These are phyloP conservation scores for Diplodia scrobiculata DNA, from an alignment of 2,329 filamentous ascomycete species.

Conservation along the genomic window DNA sequence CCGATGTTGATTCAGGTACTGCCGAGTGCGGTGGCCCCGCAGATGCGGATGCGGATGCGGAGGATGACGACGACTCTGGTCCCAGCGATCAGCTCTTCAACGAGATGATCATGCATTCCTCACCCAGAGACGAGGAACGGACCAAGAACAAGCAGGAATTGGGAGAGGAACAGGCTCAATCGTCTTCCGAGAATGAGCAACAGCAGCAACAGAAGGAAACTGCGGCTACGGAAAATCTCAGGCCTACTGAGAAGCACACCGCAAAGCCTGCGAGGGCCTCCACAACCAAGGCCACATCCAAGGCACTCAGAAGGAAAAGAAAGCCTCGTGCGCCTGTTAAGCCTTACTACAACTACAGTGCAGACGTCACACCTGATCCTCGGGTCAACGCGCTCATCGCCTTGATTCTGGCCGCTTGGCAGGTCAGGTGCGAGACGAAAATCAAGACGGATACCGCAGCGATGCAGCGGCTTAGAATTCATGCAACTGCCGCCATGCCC, in stretches of 20 bases:
- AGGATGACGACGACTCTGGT: neutral
- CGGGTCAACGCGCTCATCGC: constrained; percentile 3
- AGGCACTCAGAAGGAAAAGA: neutral
- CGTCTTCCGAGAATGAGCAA: too few relatives aligned
- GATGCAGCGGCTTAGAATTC: neutral
- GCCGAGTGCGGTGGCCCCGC: neutral
- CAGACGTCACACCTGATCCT: neutral
- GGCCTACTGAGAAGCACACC: neutral
- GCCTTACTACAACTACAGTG: neutral
- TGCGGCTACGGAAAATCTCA: neutral
- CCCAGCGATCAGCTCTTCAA: neutral
- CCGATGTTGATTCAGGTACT: neutral
- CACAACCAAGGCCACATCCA: neutral
- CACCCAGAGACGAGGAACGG: neutral
- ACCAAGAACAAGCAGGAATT: neutral
- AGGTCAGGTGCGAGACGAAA: neutral
- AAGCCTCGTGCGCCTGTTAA: neutral
- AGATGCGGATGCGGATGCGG: neutral
- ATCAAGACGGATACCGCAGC: neutral
- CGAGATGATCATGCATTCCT: neutral
- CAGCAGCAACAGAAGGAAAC: neutral
- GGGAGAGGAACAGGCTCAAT: neutral
- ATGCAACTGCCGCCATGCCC: neutral
- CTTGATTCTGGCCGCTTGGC: neutral
- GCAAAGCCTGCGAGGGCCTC: neutral